Conservation (phyloP, 148 eudicot species). For the Cornus florida region DNA sequence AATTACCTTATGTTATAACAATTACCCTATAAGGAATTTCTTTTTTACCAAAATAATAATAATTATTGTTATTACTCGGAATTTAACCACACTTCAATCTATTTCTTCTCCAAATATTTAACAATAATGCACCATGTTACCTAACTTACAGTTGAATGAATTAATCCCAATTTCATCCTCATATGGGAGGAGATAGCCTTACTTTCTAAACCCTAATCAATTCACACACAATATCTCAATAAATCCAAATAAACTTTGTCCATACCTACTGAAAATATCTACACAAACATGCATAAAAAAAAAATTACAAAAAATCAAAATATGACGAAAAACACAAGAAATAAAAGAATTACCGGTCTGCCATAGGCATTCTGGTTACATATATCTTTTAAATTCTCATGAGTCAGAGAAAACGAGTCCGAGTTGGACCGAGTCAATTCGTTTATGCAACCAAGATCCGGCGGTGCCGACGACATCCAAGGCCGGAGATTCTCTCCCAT, state of each 20-base stretch:
- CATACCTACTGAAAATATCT: conserved; percentile 6
- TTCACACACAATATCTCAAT: background rate
- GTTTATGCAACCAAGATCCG: conserved; percentile 13
- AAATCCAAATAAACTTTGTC: background rate
- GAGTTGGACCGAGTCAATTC: conserved; percentile 25
- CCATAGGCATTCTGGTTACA: background rate
- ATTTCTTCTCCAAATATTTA: background rate
- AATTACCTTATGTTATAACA: background rate
- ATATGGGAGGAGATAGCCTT: background rate
- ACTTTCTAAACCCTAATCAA: background rate
- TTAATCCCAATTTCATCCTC: background rate
- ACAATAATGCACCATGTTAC: background rate
- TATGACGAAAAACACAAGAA: background rate
- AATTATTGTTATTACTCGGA: too few species aligned
- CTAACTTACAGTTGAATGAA: background rate
- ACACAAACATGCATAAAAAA: background rate
- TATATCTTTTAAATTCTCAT: conserved; percentile 10
- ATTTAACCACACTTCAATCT: background rate
- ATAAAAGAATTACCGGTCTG: conserved; percentile 5
- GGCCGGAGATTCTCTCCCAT: conserved; percentile 17
- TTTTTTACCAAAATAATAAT: too few species aligned
- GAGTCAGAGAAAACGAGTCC: conserved; percentile 16
- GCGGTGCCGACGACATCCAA: background rate
- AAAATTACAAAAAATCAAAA: background rate
- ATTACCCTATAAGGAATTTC: background rate